A percentile compares a stretch with the other conserved stretches of the same genome.
Evolutionary conservation across 1,284 basidiomycete species (phyloP).

Genomic region (Cryptococcus floricola): DNA sequence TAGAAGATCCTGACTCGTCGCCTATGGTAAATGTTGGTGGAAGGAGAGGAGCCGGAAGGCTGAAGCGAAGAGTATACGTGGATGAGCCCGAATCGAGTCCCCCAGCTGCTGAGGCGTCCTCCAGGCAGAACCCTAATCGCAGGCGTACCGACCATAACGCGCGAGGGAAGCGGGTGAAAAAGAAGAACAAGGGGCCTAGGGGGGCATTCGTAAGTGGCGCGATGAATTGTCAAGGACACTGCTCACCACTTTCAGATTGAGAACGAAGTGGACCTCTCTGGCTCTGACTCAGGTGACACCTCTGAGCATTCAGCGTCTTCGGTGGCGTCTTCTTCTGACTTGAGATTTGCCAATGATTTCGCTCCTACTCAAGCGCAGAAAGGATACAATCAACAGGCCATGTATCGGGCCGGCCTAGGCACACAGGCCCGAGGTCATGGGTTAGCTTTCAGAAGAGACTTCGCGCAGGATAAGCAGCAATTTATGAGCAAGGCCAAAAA

Average conservation of each 20-base stretch:
- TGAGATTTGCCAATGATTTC: slow-evolving; percentile 48
- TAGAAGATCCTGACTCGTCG: slow-evolving; percentile 10
- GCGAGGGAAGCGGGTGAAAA: slow-evolving; percentile 1
- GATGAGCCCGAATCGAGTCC: not conserved
- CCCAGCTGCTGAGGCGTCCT: too few species aligned
- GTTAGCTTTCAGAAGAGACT: slow-evolving; percentile 28
- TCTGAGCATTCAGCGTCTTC: slow-evolving; percentile 38
- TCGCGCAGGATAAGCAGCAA: slow-evolving; percentile 13
- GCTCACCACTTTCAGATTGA: slow-evolving; percentile 25
- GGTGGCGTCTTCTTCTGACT: slow-evolving; percentile 46
- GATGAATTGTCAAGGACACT: not conserved
- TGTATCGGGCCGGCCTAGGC: slow-evolving; percentile 42
- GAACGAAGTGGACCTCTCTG: slow-evolving; percentile 38
- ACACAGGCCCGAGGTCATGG: slow-evolving; percentile 39
- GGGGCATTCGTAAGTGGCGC: slow-evolving; percentile 17
- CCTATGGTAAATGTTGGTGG: slow-evolving; percentile 4
- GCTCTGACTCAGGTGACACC: slow-evolving; percentile 20
- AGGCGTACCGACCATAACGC: not conserved
- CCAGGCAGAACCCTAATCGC: too few species aligned
- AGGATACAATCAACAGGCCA: slow-evolving; percentile 48
- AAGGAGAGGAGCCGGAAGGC: not conserved
- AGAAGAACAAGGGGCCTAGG: slow-evolving; percentile 10
- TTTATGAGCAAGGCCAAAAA: slow-evolving; percentile 43
- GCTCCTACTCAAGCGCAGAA: slow-evolving; percentile 50
- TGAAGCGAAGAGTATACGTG: not conserved